Evolutionary conservation across 2,329 filamentous ascomycete genomes (phyloP).

Genomic region (Sphaerulina populicola): DNA sequence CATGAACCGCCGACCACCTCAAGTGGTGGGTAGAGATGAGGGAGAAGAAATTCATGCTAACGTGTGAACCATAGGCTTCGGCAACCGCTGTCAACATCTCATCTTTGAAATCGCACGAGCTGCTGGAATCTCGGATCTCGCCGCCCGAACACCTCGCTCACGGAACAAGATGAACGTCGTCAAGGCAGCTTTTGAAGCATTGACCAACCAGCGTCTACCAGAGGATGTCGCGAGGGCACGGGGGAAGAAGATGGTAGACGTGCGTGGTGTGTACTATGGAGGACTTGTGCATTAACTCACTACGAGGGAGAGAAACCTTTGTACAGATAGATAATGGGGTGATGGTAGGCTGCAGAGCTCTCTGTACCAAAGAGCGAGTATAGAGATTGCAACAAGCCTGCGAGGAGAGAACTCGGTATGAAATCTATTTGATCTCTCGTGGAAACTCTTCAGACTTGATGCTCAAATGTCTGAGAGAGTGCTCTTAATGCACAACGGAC

Average conservation of each 20-base stretch:
- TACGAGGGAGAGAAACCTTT: too few species aligned
- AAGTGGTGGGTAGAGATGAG: not conserved
- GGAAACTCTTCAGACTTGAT: too few species aligned
- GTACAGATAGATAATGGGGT: too few species aligned
- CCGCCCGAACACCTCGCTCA: slow-evolving; percentile 72
- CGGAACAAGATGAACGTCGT: slow-evolving; percentile 97
- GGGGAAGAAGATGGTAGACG: slow-evolving; percentile 93
- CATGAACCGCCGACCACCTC: not conserved
- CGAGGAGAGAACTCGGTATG: too few species aligned
- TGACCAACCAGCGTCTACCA: slow-evolving; percentile 75
- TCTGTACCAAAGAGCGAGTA: too few species aligned
- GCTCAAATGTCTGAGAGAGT: too few species aligned
- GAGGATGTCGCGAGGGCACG: slow-evolving; percentile 82
- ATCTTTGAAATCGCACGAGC: slow-evolving; percentile 92
- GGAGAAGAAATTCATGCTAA: slow-evolving; percentile 2
- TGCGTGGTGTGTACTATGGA: slow-evolving; percentile 93
- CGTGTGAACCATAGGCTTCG: slow-evolving; percentile 60
- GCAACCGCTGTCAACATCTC: slow-evolving; percentile 78
- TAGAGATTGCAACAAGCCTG: too few species aligned
- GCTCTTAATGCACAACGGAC: too few species aligned
- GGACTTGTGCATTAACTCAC: slow-evolving; percentile 53
- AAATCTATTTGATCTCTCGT: too few species aligned
- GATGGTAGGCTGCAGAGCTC: too few species aligned
- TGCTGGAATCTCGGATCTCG: slow-evolving; percentile 77
- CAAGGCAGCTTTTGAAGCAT: slow-evolving; percentile 78